Conservation (phyloP, 2,329 filamentous ascomycete species). For the Aureobasidium sp. region DNA sequence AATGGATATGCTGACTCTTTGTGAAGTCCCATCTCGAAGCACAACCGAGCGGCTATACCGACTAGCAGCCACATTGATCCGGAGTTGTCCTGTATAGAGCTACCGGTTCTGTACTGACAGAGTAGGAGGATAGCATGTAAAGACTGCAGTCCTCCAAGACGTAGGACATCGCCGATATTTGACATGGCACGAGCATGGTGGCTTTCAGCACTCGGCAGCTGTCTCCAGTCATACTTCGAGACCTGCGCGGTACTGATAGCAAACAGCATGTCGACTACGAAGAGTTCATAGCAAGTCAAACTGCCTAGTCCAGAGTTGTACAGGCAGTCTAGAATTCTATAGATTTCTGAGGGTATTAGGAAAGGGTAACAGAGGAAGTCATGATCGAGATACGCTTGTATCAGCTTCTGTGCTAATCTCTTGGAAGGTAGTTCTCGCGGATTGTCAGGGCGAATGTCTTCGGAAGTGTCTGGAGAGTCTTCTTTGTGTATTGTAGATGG, state of each 20-base stretch:
- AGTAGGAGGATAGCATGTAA: constrained; percentile 39
- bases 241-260: constrained; percentile 40
- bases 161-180: constrained; percentile 33
- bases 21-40: constrained; percentile 51
- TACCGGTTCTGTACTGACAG: constrained; percentile 39
- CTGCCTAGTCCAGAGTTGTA: constrained; percentile 27
- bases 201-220: constrained; percentile 36
- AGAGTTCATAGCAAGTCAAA: constrained; percentile 29
- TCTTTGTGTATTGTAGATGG: background rate
- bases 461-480: background rate
- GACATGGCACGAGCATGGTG: constrained; percentile 36
- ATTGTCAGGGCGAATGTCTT: constrained; percentile 11
- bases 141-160: constrained; percentile 30
- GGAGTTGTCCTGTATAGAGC: constrained; percentile 29
- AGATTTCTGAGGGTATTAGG: constrained; percentile 28
- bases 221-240: constrained; percentile 41
- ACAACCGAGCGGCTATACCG: constrained; percentile 36
- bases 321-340: constrained; percentile 26
- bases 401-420: constrained; percentile 31
- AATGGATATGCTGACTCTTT: constrained; percentile 32
- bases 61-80: constrained; percentile 40
- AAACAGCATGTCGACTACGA: constrained; percentile 39
- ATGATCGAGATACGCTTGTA: constrained; percentile 39
- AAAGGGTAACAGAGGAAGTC: constrained; percentile 41
- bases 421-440: constrained; percentile 29